Evolutionary conservation across 331 rosid genomes (phyloP), one percentile per base, ranked within the genome.

Genomic region (Malus hybrid): DNA sequence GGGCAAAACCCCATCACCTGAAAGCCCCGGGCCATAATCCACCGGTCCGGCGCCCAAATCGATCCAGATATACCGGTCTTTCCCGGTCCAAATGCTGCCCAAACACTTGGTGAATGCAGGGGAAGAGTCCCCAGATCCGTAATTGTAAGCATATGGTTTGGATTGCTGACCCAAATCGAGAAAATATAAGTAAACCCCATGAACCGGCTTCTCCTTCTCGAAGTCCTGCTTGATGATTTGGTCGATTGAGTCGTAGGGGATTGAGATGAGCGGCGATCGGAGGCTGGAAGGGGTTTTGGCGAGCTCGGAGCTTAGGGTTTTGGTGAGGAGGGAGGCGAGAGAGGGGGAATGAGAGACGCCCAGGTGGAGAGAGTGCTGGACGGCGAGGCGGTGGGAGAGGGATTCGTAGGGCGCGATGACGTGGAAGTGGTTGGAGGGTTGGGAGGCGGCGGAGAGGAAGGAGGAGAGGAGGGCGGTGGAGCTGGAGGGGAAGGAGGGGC

Each of bases 41-140:
- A 95, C 93, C 0, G 97, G 96, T 0, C 98, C 99, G 5, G 99
- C 98, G 6, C 93, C 91, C 73, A 95, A 80, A 65, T 95, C 99
- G 73, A 95, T 82, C 99, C 99, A 95, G 64, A 89, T 70, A 39
- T 88, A 95, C 16, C 98, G 85, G 10, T 89, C 82, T 10, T 57
- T 73, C 36, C 93, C 92, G 42, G 90, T 88, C 97, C 96, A 92
- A 33, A 92, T 48, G 10, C 86, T 90, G 60, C 98, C 99, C 69
- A 86, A 73, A 67, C 99, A 95, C 50, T 80, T 89, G 20, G 97
- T 85, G 33, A 73, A 78, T 5, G 82, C 96, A 6, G 98, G 83
- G n/a, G 99, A 95, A 10, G 97, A 90, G 7, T 89, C 97, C 4
- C 90, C 85, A 31, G 78, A 33, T n/a, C 89, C 83, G 27, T 92